These are phyloP conservation scores for Talaromyces adpressus DNA, from an alignment of 495 filamentous ascomycete genomes.

Conservation along the genomic window DNA sequence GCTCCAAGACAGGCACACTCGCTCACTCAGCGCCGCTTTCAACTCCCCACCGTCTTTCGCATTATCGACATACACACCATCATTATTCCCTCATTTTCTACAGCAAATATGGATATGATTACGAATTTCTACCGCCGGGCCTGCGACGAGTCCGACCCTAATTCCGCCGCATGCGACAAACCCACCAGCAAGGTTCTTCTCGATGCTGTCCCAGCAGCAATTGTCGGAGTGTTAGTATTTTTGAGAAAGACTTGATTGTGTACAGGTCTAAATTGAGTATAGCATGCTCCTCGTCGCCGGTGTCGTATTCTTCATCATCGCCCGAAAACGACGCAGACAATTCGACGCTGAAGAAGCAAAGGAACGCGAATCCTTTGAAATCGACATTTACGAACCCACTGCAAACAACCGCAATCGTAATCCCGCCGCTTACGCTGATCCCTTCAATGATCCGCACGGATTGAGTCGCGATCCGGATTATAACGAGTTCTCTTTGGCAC, in stretches of 20 bases:
- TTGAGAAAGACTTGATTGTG: background rate
- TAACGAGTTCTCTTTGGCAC: constrained; percentile 8
- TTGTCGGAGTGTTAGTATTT: constrained; percentile 6
- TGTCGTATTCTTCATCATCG: constrained; percentile 3
- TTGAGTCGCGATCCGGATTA: constrained; percentile 6
- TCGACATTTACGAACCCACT: constrained; percentile 6
- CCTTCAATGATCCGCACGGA: constrained; percentile 1
- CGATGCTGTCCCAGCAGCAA: constrained; percentile 3
- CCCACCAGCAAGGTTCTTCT: constrained; percentile 3
- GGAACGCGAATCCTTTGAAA: constrained; percentile 8
- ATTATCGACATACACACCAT: background rate
- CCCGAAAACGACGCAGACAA: constrained; percentile 1
- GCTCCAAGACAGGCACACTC: background rate
- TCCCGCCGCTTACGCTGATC: background rate
- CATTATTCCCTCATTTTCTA: background rate
- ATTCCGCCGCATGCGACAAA: background rate
- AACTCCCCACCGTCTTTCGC: background rate
- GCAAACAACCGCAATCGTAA: background rate
- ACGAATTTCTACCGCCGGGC: background rate
- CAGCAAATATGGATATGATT: constrained; percentile 1
- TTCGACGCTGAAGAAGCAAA: constrained; percentile 3
- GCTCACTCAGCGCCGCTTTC: background rate
- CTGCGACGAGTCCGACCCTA: background rate
- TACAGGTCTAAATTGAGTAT: background rate
- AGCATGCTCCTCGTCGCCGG: constrained; percentile 4